Evolutionary conservation across 1,284 basidiomycete species (phyloP).

Genomic region (Fomitopsis betulina): DNA sequence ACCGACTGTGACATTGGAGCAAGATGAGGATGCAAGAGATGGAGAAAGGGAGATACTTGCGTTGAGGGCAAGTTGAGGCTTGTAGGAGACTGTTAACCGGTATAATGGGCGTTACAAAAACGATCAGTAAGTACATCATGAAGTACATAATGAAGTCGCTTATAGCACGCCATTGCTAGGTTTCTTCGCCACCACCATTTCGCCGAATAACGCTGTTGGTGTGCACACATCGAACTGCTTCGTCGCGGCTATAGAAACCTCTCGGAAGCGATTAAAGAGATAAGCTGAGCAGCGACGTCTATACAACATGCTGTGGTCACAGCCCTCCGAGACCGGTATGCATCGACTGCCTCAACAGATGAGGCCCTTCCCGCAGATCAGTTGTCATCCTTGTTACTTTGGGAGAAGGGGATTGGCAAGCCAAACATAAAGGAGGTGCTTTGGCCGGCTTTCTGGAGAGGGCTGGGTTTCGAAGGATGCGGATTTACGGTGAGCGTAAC

Average conservation of each 20-base stretch:
- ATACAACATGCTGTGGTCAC: neutral
- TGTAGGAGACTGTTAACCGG: neutral
- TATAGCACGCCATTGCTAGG: too few species aligned
- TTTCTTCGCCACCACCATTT: too few species aligned
- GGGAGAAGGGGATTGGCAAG: constrained; percentile 87
- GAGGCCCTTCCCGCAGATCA: neutral
- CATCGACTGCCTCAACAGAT: neutral
- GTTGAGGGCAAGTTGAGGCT: too few species aligned
- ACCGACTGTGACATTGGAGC: constrained; percentile 28
- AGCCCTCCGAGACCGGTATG: neutral
- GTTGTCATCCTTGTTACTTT: constrained; percentile 71
- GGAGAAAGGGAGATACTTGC: neutral
- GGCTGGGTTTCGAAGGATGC: constrained; percentile 81
- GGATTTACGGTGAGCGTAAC: constrained; percentile 59
- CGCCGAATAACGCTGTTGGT: too few species aligned
- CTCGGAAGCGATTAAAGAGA: neutral
- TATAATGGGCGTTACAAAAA: too few species aligned
- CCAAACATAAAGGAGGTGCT: constrained; percentile 68
- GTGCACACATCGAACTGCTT: too few species aligned
- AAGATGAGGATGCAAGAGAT: neutral
- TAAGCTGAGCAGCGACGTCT: neutral
- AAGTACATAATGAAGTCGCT: too few species aligned
- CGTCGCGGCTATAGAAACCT: too few species aligned
- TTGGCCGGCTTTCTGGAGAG: constrained; percentile 72
- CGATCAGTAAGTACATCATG: too few species aligned